Evolutionary conservation across 2,329 filamentous ascomycete species (phyloP), one percentile per base, ranked within the genome.

Genomic region (Chaetomium strumarium): DNA sequence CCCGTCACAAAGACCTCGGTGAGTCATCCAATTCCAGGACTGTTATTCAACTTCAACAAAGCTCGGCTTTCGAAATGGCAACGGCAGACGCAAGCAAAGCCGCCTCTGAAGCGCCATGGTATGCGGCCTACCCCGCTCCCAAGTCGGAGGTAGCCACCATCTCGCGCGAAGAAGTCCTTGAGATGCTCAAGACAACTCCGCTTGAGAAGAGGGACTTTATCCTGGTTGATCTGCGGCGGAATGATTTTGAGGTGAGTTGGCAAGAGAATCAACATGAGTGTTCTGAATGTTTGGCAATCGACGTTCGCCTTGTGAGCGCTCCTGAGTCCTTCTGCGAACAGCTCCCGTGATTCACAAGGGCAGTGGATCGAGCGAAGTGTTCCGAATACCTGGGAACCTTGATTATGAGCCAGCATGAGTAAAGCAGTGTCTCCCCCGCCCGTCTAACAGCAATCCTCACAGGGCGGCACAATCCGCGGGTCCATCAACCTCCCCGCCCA

Each of bases 381-480:
- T 7, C 24, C 7, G 24, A 7, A 24, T 24, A 24, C 24, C 24
- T 24, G 4, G 24, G 24, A 4, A 4, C 24, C 24, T 4, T 7
- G 24, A 24, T 4, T 24, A 4, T 24, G 24, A 24, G 24, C 7
- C 24, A 7, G 24, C 24, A 24, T 24, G 7, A 7, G 24, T 24
- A 24, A 4, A 7, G 24, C 7, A 24, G 24, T 6, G 9, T n/a
- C 10, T 10, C 13, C 6, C 14, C 20, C 19, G 12, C 11, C 9
- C 5, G 13, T 39, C 29, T 51, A 17, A 24, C 30, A 37, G 7
- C 10, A 2, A 24, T 7, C 24, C 4, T 24, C 20, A 17, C 54
- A 79, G 78, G 80, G 80, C 39, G 79, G 79, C 41, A 79, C 76
- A 0, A 80, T 83, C 58, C 68, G 67, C 11, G 72, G 71, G 1